Percentiles rank a stretch among this genome's conserved stretches.
Evolutionary conservation across 768 basidiomycete genomes (phyloP).

Genomic region (Phylloporus scabripes): DNA sequence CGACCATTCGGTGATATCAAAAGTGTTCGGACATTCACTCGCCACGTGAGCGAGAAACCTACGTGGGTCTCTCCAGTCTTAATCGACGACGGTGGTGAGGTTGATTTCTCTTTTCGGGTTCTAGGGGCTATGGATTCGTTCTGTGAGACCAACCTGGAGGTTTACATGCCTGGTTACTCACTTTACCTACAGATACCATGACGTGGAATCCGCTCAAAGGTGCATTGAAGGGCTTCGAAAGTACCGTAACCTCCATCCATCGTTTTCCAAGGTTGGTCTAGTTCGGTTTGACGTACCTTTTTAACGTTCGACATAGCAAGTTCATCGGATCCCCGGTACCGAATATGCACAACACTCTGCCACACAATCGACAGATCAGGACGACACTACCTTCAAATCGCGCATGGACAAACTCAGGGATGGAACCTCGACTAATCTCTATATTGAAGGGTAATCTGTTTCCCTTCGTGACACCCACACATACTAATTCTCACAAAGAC

Average conservation of each 20-base stretch:
- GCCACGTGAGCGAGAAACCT: constrained; percentile 70
- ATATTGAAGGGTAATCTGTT: constrained; percentile 62
- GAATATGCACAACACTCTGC: constrained; percentile 42
- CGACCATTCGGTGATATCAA: constrained; percentile 66
- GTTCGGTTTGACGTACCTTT: not conserved
- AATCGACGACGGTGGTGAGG: not conserved
- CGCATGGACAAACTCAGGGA: constrained; percentile 75
- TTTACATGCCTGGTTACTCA: constrained; percentile 1
- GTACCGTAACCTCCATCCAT: constrained; percentile 77
- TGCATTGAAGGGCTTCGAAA: constrained; percentile 68
- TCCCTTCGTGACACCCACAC: not conserved
- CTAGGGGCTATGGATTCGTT: constrained; percentile 74
- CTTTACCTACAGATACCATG: constrained; percentile 50
- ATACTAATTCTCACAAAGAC: constrained; percentile 29
- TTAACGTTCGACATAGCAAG: constrained; percentile 35
- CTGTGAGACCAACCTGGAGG: constrained; percentile 44
- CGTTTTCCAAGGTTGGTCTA: constrained; percentile 69
- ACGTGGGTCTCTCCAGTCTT: constrained; percentile 33
- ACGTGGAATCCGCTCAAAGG: constrained; percentile 60
- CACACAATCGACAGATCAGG: constrained; percentile 23
- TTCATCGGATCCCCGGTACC: constrained; percentile 83
- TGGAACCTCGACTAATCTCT: constrained; percentile 64
- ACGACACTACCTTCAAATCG: constrained; percentile 56
- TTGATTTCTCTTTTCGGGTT: constrained; percentile 8
- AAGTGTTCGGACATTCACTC: constrained; percentile 80